Evolutionary conservation across 495 filamentous ascomycete species (phyloP), one percentile per base, ranked within the genome.

Genomic region (Penicillium silybi): DNA sequence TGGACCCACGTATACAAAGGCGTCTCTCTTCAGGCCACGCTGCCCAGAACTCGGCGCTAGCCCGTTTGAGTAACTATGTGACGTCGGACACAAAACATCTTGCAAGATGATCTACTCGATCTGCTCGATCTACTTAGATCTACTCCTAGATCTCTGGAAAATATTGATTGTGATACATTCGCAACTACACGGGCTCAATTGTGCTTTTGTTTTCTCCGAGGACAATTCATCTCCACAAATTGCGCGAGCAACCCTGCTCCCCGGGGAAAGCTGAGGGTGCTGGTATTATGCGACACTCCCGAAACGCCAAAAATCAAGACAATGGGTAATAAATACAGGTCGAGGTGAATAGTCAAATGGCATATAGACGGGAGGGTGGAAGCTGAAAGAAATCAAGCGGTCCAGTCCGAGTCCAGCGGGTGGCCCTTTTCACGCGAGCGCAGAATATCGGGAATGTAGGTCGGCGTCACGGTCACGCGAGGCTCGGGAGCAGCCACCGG

Each of bases 401-500:
- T 73, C 80, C 80, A 84, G 64, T 84, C 80, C 41, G 79, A 82
- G 65, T 84, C 80, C 40, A 73, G 60, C n/a, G 78, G 80, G 63
- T 81, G 78, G 27, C 74, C 73, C 63, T 75, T 76, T 62, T 69
- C 53, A 15, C 63, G 50, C 26, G 67, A 70, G 29, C 62, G 71
- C 52, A 72, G 61, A 46, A 69, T 61, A 41, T 72, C 70, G 1
- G 73, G 72, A n/a, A 76, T 59, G 32, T 73, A 74, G 41, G 69
- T 73, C 13, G 69, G 69, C 6, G 68, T 69, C 42, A 76, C 69
- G 13, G 69, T 69, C 41, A 73, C 70, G 51, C 67, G 66, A 19
- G 66, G 69, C 56, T 75, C 69, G 20, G 56, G 38, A 34, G 70
- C 62, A 27, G 60, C 59, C 16, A 49, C n/a, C n/a, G 58, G n/a